Conservation (phyloP, 2,329 filamentous ascomycete genomes). For the Bertia moriformis region DNA sequence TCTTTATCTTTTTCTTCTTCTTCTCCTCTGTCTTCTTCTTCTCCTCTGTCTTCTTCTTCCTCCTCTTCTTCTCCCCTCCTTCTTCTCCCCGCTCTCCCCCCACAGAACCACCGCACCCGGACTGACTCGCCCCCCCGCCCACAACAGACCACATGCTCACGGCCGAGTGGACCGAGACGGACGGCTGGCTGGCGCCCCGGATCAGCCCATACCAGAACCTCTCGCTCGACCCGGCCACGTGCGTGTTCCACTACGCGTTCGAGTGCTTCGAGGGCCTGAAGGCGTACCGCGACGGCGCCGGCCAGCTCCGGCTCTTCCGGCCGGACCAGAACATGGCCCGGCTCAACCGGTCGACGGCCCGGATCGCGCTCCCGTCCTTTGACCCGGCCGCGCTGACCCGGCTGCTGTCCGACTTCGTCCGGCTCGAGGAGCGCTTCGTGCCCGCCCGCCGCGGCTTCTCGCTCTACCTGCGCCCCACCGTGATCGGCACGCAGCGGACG, state of each 20-base stretch:
- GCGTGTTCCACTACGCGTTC: slow-evolving; percentile 97
- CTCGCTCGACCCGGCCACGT: slow-evolving; percentile 85
- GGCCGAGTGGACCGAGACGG: slow-evolving; percentile 74
- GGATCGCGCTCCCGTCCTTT: slow-evolving; percentile 87
- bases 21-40: neutral
- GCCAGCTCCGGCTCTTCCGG: slow-evolving; percentile 73
- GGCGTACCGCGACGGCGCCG: slow-evolving; percentile 79
- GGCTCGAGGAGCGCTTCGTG: slow-evolving; percentile 79
- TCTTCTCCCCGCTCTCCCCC: neutral
- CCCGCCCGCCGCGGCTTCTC: slow-evolving; percentile 80
- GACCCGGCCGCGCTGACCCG: slow-evolving; percentile 60
- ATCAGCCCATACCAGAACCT: slow-evolving; percentile 96
- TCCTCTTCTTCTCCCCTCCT: neutral
- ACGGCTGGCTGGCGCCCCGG: slow-evolving; percentile 70
- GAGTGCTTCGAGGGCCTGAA: slow-evolving; percentile 99
- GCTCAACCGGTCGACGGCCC: slow-evolving; percentile 77
- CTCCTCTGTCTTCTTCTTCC: neutral
- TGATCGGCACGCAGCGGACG: slow-evolving; percentile 93
- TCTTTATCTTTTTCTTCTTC: slow-evolving; percentile 1
- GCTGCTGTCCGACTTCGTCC: slow-evolving; percentile 66
- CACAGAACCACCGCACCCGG: neutral
- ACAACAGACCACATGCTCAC: slow-evolving; percentile 95
- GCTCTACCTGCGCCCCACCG: slow-evolving; percentile 84
- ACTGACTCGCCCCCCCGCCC: too few species aligned
- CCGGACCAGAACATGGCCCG: slow-evolving; percentile 94